Conservation (phyloP, 2,329 filamentous ascomycete species). For the Macrophomina pseudophaseolina region DNA sequence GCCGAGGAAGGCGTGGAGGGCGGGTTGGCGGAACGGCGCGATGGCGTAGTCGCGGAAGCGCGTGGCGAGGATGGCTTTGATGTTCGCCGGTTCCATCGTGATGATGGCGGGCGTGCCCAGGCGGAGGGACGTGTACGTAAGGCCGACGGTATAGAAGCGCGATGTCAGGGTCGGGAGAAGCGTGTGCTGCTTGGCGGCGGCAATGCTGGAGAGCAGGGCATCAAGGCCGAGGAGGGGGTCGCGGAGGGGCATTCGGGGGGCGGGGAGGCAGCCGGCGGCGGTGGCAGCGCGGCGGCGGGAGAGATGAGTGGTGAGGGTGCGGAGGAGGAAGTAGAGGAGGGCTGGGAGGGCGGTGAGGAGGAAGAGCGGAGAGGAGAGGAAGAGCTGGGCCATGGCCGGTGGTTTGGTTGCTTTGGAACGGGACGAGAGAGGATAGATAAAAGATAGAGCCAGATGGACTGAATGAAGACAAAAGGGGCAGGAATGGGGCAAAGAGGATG, state of each 20-base stretch:
- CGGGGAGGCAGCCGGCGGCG: conserved; percentile 55
- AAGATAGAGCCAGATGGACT: background rate
- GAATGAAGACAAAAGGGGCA: background rate
- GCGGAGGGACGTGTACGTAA: conserved; percentile 46
- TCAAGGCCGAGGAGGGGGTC: conserved; percentile 58
- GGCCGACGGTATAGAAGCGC: background rate
- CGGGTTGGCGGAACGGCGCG: conserved; percentile 38
- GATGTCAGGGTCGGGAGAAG: conserved; percentile 37
- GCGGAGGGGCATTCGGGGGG: conserved; percentile 49
- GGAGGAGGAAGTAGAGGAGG: conserved; percentile 42
- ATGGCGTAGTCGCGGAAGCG: conserved; percentile 55
- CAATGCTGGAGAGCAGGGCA: conserved; percentile 49
- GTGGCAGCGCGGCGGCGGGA: conserved; percentile 45
- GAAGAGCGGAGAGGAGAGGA: conserved; percentile 3
- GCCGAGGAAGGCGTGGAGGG: conserved; percentile 50
- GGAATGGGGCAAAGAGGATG: background rate
- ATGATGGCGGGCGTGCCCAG: conserved; percentile 64
- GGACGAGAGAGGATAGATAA: background rate
- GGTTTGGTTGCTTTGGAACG: background rate
- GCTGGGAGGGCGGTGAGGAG: conserved; percentile 37
- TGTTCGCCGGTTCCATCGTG: conserved; percentile 55
- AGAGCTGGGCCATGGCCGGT: background rate
- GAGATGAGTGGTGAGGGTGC: conserved; percentile 41
- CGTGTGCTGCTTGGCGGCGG: conserved; percentile 39
- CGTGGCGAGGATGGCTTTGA: conserved; percentile 53